Evolutionary conservation across 306 rosid genomes (phyloP), one percentile per base, ranked within the genome.

Genomic region (Cotoneaster glaucophyllus): DNA sequence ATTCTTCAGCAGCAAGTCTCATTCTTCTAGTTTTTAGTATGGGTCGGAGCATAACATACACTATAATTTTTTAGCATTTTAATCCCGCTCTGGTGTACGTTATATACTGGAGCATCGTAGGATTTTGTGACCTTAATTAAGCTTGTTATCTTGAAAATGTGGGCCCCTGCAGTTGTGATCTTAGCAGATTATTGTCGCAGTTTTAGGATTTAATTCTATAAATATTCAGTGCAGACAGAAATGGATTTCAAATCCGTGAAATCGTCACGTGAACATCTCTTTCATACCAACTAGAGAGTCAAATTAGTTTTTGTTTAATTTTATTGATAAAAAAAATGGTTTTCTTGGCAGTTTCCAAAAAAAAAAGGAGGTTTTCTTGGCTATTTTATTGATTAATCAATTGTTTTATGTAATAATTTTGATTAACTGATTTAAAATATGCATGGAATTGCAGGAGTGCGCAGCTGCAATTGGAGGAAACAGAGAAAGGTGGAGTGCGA

Each of bases 381-480:
- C 9, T n/a, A 34, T 6, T 34, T 34, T 34, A 34, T 6, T 34
- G 39, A 34, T 34, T 34, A 34, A 34, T 1, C 8, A 34, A 34
- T 34, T 34, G 6, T 6, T 28, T 34, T 34, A 34, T 34, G 41
- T 7, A 34, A 8, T 34, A 6, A 34, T 34, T 6, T 34, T 48
- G 54, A 48, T 48, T 76, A 4, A 31, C 53, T 73, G 12, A 39
- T 59, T 44, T 22, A 62, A 18, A 25, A 11, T 21, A 6, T 28
- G 44, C 28, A 43, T 7, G 39, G 44, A 8, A 28, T 76, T 80
- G 85, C 92, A 95, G 99, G 70, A 85, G 90, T 43, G 84, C 90
- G 10, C 89, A 84, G 81, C 28, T 92, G 87, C 88, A 90, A 59
- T 68, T 89, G 76, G 78, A 72, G 12, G 96, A 86, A 71, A 78